Evolutionary conservation across 2,329 filamentous ascomycete genomes (phyloP), one percentile per base, ranked within the genome.

Genomic region (Colletotrichum magnum): DNA sequence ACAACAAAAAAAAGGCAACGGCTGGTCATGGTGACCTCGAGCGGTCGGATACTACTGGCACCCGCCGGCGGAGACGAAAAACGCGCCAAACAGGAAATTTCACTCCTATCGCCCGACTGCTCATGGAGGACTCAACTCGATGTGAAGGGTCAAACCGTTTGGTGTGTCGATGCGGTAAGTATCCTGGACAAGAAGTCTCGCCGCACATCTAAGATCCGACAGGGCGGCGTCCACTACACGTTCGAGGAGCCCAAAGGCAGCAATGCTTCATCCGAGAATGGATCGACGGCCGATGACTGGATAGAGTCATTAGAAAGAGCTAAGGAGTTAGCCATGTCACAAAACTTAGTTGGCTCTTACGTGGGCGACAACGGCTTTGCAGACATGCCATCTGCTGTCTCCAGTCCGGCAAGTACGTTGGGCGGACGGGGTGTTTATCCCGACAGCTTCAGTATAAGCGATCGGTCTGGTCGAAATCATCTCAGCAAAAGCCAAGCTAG

Each of bases 61-160:
- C 93, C 96, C 5, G 92, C 95, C 26, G 95, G 95, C 6, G 96
- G 95, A 0, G 96, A 97, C 72, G 95, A 98, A 78, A 99, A 99
- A 83, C 95, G 96, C 79, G 89, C 94, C 24, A 99, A 99, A 79
- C 88, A 94, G 75, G 96, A 99, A 74, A 89, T 99, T 43, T 94
- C 93, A n/a, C 85, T 99, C 28, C 83, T 97, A 21, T 87, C 88
- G 2, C 84, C 92, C 2, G 94, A 94, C 61, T 94, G 91, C 73
- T 85, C 88, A 28, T 98, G 94, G 90, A 92, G 89, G 77, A 94
- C 87, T 60, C 93, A 93, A 74, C 88, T 91, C 53, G 96, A 97
- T 79, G 86, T 90, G n/a, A 98, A 97, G 80, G 95, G 94, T 28
- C 88, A 95, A 81, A 92, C 91, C 32, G 91, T 93, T 68, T 98